A percentile compares a stretch with the other conserved stretches of the same genome.
phyloP scores from a whole-genome alignment of 495 filamentous ascomycete genomes.

The Annulohypoxylon bovei region DNA sequence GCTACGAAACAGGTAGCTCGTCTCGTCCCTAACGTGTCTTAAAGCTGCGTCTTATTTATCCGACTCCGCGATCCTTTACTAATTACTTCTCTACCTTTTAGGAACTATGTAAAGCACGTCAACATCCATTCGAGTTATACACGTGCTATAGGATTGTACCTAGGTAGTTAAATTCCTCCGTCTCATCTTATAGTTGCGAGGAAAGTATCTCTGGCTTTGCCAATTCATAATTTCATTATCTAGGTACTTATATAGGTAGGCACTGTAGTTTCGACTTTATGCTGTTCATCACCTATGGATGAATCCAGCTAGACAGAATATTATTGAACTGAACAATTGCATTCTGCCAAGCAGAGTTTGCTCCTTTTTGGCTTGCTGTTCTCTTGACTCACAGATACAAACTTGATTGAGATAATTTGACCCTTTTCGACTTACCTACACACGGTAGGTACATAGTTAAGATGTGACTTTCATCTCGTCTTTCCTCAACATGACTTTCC shows the following conservation, averaged over 20 bases:
- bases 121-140: constrained; percentile 18
- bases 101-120: background rate
- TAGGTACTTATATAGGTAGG: background rate
- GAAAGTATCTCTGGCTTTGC: constrained; percentile 14
- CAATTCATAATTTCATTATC: too few species aligned
- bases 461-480: constrained; percentile 4
- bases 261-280: constrained; percentile 25
- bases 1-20: constrained; percentile 24
- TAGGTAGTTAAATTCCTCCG: constrained; percentile 16
- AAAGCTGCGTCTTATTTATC: constrained; percentile 24
- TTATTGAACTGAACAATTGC: constrained; percentile 5
- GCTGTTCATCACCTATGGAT: constrained; percentile 8
- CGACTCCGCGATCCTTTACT: constrained; percentile 29
- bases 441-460: constrained; percentile 1
- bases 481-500: constrained; percentile 1
- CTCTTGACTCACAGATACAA: constrained; percentile 5
- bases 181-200: background rate
- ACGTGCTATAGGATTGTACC: constrained; percentile 22
- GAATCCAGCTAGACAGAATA: background rate
- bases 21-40: constrained; percentile 14
- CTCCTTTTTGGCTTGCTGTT: background rate
- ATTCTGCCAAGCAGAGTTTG: constrained; percentile 12
- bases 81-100: background rate
- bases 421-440: background rate
- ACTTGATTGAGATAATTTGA: constrained; percentile 12